Conservation (phyloP, 2,329 filamentous ascomycete genomes). For the Fusarium subglutinans region DNA sequence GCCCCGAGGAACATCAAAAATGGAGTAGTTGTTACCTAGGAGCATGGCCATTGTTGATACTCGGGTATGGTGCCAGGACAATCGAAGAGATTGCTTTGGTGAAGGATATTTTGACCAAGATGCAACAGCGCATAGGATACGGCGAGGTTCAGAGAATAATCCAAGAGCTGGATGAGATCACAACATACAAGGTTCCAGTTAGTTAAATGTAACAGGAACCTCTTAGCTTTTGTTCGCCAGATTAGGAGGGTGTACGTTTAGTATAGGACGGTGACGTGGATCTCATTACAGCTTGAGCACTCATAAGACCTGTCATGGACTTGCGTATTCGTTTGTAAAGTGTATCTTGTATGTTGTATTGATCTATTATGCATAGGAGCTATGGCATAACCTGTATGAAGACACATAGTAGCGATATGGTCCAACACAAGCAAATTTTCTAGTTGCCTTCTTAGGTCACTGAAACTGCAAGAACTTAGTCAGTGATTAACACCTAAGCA, state of each 20-base stretch:
- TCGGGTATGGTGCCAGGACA: background rate
- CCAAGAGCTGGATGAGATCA: background rate
- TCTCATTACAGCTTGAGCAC: no score
- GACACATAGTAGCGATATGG: no score
- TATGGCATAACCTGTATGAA: background rate
- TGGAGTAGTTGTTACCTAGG: background rate
- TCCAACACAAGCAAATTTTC: no score
- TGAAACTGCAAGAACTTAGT: rapidly evolving
- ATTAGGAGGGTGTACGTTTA: no score
- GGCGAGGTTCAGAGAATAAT: background rate
- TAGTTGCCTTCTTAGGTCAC: no score
- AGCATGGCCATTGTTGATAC: background rate
- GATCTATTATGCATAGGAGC: background rate
- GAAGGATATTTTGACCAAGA: background rate
- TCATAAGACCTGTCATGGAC: no score
- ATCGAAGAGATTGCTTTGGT: background rate
- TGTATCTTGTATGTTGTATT: background rate
- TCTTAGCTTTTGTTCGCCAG: rapidly evolving
- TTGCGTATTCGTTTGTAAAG: background rate
- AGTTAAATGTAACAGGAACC: no score
- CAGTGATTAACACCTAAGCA: background rate
- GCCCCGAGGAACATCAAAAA: background rate
- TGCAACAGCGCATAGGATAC: background rate
- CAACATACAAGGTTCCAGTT: background rate
- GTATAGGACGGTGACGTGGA: no score